Conservation (phyloP, 2,329 filamentous ascomycete genomes). For the Mycosphaerella sp. region DNA sequence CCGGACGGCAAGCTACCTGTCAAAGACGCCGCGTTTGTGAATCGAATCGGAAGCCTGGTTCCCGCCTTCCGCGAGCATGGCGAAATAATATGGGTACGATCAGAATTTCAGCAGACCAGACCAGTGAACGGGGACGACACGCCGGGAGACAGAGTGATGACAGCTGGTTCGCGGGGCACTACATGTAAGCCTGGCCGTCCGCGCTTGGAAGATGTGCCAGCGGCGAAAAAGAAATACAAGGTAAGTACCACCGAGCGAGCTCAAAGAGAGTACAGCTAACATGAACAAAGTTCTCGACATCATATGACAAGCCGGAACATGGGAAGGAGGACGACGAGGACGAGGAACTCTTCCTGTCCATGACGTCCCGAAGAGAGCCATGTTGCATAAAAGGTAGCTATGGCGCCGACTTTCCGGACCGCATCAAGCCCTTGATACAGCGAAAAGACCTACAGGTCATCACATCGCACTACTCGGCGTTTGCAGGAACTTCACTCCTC, state of each 20-base stretch:
- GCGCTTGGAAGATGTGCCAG: neutral
- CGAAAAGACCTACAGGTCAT: constrained; percentile 49
- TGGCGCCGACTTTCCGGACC: constrained; percentile 48
- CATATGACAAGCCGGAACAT: constrained; percentile 11
- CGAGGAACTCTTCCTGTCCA: constrained; percentile 43
- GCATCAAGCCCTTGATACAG: constrained; percentile 46
- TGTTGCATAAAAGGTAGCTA: constrained; percentile 40
- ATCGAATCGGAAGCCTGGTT: constrained; percentile 60
- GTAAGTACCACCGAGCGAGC: constrained; percentile 1
- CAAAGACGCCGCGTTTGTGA: constrained; percentile 57
- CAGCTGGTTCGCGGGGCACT: constrained; percentile 15
- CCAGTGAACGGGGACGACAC: constrained; percentile 19
- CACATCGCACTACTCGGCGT: constrained; percentile 85
- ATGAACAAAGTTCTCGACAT: constrained; percentile 2
- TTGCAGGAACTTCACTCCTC: constrained; percentile 67
- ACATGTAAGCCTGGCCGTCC: constrained; percentile 6
- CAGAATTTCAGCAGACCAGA: constrained; percentile 51
- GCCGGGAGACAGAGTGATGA: constrained; percentile 25
- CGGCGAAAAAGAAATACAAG: constrained; percentile 11
- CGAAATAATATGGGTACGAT: constrained; percentile 78
- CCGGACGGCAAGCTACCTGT: constrained; percentile 63
- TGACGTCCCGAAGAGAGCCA: constrained; percentile 35
- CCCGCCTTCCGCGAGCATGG: constrained; percentile 66
- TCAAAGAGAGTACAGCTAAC: constrained; percentile 7
- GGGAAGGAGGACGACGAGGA: constrained; percentile 41